These are phyloP conservation scores for Biscogniauxia marginata DNA, from an alignment of 2,329 filamentous ascomycete species.

Conservation along the genomic window DNA sequence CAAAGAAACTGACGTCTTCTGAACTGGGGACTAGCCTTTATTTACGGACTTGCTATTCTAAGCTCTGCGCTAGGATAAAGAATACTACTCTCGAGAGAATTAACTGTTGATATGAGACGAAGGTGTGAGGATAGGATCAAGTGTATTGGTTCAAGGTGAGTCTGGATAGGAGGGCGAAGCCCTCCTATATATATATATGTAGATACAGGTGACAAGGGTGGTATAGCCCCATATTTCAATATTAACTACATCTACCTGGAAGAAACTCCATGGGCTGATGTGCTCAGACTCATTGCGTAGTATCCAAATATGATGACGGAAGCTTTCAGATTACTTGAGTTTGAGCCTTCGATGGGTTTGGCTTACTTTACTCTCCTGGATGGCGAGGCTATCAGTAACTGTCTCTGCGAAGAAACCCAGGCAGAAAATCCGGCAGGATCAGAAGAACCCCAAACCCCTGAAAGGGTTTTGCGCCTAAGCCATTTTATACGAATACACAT, in stretches of 20 bases:
- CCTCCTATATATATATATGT: too few relatives aligned
- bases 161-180: too few relatives aligned
- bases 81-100: constrained; percentile 60
- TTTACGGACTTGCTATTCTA: constrained; percentile 79
- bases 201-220: too few relatives aligned
- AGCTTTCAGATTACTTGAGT: constrained; percentile 61
- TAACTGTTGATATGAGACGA: too few relatives aligned
- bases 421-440: constrained; percentile 3
- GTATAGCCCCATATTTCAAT: too few relatives aligned
- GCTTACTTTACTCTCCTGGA: constrained; percentile 48
- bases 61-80: constrained; percentile 62
- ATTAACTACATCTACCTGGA: constrained; percentile 30
- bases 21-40: constrained; percentile 85
- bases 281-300: constrained; percentile 57
- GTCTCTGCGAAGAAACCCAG: constrained; percentile 13
- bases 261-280: constrained; percentile 39
- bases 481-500: constrained; percentile 15
- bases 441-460: constrained; percentile 2
- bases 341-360: constrained; percentile 62
- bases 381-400: constrained; percentile 13
- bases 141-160: too few relatives aligned
- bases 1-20: constrained; percentile 79
- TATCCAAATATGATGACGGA: constrained; percentile 65
- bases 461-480: constrained; percentile 16
- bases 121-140: too few relatives aligned